phyloP scores from a whole-genome alignment of 2,329 filamentous ascomycete genomes.

The Alternaria brassicicola region DNA sequence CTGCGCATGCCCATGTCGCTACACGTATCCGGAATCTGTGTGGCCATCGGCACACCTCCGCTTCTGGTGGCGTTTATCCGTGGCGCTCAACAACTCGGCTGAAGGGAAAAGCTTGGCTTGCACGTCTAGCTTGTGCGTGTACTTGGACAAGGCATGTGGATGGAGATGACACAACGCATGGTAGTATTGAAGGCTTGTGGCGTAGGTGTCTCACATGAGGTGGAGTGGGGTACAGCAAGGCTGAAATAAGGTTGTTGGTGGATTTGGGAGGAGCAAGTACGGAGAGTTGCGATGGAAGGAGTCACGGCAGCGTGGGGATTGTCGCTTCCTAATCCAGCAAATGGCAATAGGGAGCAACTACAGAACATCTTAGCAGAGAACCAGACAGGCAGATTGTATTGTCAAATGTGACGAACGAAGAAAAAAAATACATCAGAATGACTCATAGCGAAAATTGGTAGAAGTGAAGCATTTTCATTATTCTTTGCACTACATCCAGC shows the following conservation, averaged over 20 bases:
- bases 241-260: background rate
- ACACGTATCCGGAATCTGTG: background rate
- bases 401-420: no score
- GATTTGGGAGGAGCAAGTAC: background rate
- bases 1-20: background rate
- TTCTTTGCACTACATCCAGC: conserved; percentile 5
- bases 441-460: background rate
- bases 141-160: background rate
- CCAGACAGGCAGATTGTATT: background rate
- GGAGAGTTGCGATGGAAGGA: background rate
- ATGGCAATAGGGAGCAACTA: background rate
- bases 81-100: conserved; percentile 9
- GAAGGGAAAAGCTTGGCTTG: conserved; percentile 4
- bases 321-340: background rate
- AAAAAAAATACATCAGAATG: no score
- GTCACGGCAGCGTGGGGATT: background rate
- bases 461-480: background rate
- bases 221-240: background rate
- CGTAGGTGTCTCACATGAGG: background rate
- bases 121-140: background rate
- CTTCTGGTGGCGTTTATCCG: background rate
- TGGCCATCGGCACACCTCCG: background rate
- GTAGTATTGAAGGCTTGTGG: background rate
- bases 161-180: background rate
- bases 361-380: background rate